phyloP scores from a whole-genome alignment of 2,329 filamentous ascomycete genomes.

The Periconia digitata region DNA sequence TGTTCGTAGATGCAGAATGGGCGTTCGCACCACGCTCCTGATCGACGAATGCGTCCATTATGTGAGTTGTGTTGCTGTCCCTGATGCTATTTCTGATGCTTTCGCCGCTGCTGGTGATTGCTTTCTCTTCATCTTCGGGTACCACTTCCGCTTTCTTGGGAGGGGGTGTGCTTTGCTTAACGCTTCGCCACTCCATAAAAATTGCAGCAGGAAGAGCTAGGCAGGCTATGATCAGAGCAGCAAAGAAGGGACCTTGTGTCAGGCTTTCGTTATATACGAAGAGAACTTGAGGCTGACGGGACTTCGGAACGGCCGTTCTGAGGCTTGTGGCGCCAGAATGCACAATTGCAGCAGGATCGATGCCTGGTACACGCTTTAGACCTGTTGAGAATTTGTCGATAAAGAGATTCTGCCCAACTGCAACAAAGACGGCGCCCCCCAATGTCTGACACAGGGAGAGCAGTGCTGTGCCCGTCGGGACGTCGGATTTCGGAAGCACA shows the following conservation, averaged over 20 bases:
- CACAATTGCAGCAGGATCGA: slow-evolving; percentile 45
- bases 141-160: not conserved
- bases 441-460: slow-evolving; percentile 50
- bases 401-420: slow-evolving; percentile 51
- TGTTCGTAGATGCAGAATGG: not conserved
- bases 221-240: slow-evolving; percentile 58
- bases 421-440: slow-evolving; percentile 50
- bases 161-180: slow-evolving; percentile 52
- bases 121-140: slow-evolving; percentile 15
- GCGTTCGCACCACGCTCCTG: not conserved
- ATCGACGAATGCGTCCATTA: slow-evolving; percentile 2
- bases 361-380: slow-evolving; percentile 34
- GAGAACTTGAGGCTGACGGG: slow-evolving; percentile 17
- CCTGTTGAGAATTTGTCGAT: slow-evolving; percentile 46
- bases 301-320: slow-evolving; percentile 34
- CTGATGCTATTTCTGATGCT: too few species aligned
- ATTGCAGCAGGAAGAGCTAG: slow-evolving; percentile 57
- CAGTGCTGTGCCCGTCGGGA: slow-evolving; percentile 48
- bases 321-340: slow-evolving; percentile 60
- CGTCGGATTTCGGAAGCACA: slow-evolving; percentile 42
- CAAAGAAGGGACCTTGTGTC: slow-evolving; percentile 54
- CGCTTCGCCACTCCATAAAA: slow-evolving; percentile 65
- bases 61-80: not conserved
- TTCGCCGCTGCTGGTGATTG: not conserved
- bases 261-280: slow-evolving; percentile 33